A percentile compares a stretch with the other conserved stretches of the same genome.
phyloP scores from a whole-genome alignment of 169 alveolate genomes.

The Cryptosporidium parvum region DNA sequence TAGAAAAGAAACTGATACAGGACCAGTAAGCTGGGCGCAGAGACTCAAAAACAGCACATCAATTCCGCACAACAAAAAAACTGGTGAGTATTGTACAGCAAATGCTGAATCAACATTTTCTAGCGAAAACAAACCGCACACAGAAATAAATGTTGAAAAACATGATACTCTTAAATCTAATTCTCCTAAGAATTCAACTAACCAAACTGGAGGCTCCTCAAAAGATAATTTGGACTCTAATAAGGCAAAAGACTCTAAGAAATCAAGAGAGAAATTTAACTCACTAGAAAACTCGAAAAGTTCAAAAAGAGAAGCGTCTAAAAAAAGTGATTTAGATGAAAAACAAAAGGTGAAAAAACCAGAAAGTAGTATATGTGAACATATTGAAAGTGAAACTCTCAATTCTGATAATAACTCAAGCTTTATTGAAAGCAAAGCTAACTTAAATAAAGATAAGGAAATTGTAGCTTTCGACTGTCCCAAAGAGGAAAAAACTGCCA shows the following conservation, averaged over 20 bases:
- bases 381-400: not conserved
- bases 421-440: not conserved
- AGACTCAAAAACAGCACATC: conserved; percentile 63
- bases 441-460: not conserved
- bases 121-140: not conserved
- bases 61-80: not conserved
- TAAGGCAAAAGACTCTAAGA: not conserved
- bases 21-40: conserved; percentile 73
- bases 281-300: not conserved
- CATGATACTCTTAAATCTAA: not conserved
- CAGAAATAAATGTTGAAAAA: not conserved
- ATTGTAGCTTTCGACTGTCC: not conserved
- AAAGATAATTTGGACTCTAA: conserved; percentile 3
- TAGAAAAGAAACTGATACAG: conserved; percentile 13
- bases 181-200: not conserved
- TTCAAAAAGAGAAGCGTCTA: not conserved
- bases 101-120: not conserved
- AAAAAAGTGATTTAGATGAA: not conserved
- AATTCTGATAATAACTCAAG: not conserved
- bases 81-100: not conserved
- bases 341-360: not conserved
- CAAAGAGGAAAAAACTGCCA: conserved; percentile 12
- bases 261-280: not conserved
- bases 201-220: not conserved
- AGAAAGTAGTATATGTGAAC: not conserved